These are phyloP conservation scores for Scheffersomyces stipitis DNA, from an alignment of 805 yeast species.

Conservation along the genomic window DNA sequence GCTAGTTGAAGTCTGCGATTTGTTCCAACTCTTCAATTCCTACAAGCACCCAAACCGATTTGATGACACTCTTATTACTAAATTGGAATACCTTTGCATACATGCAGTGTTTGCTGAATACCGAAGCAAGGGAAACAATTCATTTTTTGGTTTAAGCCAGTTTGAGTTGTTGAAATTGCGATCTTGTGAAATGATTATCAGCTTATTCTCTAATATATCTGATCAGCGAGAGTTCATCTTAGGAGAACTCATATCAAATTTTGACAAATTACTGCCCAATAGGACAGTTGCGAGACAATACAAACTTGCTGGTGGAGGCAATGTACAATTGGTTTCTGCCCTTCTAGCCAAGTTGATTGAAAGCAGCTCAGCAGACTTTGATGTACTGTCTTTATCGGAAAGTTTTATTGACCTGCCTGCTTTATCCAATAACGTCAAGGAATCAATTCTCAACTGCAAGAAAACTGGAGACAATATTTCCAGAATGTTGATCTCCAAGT, in stretches of 20 bases:
- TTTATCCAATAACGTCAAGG: background rate
- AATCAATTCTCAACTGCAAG: conserved; percentile 4
- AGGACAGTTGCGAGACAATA: conserved; percentile 45
- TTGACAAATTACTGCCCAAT: conserved; percentile 49
- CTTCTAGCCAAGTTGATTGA: conserved; percentile 45
- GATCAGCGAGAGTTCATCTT: conserved; percentile 62
- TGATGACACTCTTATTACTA: conserved; percentile 55
- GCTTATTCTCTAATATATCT: conserved; percentile 36
- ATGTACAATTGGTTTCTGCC: conserved; percentile 49
- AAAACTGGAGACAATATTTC: conserved; percentile 27
- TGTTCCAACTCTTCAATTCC: conserved; percentile 8
- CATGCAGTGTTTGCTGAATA: conserved; percentile 41
- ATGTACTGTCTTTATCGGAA: conserved; percentile 5
- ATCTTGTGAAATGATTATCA: conserved; percentile 28
- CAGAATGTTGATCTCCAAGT: conserved; percentile 16
- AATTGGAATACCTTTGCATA: conserved; percentile 54
- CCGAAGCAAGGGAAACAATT: conserved; percentile 18
- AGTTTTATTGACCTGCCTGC: conserved; percentile 5
- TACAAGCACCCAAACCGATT: conserved; percentile 11
- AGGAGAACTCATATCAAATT: conserved; percentile 54
- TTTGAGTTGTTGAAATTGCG: conserved; percentile 27
- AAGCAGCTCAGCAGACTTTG: conserved; percentile 22
- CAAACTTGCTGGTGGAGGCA: conserved; percentile 43
- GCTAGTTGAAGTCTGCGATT: conserved; percentile 11
- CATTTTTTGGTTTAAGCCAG: conserved; percentile 15